Evolutionary conservation across 2,329 filamentous ascomycete genomes (phyloP).

Genomic region (Colletotrichum graminicola): DNA sequence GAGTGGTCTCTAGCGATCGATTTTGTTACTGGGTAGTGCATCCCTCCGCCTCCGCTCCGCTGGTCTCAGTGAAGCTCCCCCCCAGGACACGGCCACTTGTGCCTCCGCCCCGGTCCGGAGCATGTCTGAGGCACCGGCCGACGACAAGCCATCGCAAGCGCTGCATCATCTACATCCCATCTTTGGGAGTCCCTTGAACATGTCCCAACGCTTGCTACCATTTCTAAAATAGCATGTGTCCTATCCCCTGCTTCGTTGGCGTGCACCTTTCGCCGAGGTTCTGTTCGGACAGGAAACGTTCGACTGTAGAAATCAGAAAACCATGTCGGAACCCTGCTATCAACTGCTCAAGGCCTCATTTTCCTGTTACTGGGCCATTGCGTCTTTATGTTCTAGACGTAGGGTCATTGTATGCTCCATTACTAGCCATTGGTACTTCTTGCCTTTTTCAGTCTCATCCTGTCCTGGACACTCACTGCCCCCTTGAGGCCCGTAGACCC

Average conservation of each 20-base stretch:
- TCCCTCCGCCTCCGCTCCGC: conserved; percentile 22
- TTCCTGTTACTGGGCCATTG: not conserved
- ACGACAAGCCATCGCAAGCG: not conserved
- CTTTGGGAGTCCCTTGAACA: not conserved
- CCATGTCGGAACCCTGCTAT: not conserved
- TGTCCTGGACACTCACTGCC: not conserved
- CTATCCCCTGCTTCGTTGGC: not conserved
- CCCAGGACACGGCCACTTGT: not conserved
- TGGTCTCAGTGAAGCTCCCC: conserved; percentile 15
- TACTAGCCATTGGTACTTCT: not conserved
- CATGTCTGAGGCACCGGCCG: not conserved
- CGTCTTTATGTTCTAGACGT: not conserved
- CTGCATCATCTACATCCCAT: not conserved
- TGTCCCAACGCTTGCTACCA: not conserved
- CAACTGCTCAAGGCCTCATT: not conserved
- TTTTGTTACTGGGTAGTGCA: not conserved
- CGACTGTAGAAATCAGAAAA: not conserved
- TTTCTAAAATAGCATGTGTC: not conserved
- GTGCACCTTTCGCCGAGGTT: not conserved
- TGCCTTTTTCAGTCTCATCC: not conserved
- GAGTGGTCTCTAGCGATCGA: not conserved
- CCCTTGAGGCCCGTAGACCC: too few species aligned
- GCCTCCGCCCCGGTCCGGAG: not conserved
- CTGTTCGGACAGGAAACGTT: not conserved
- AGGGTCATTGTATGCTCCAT: not conserved